phyloP scores from a whole-genome alignment of 2,329 filamentous ascomycete genomes.

The Ophiostoma australiae region DNA sequence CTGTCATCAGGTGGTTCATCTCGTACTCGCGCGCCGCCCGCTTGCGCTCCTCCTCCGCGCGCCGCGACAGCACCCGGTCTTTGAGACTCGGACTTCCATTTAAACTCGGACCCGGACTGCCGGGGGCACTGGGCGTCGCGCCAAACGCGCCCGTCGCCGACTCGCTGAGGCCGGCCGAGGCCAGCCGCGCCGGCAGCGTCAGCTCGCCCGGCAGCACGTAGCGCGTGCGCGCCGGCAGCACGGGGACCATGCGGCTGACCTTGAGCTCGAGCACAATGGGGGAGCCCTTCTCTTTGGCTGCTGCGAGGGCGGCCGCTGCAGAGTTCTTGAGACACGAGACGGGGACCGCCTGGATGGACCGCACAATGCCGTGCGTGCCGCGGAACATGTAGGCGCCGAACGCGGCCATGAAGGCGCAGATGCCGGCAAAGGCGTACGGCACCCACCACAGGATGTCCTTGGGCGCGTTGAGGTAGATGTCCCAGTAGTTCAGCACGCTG shows the following conservation, averaged over 20 bases:
- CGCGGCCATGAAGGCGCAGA: constrained; percentile 55
- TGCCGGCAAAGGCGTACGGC: constrained; percentile 50
- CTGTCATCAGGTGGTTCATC: constrained; percentile 52
- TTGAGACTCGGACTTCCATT: neutral
- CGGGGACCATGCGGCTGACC: constrained; percentile 47
- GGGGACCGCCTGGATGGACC: constrained; percentile 53
- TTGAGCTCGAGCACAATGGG: constrained; percentile 50
- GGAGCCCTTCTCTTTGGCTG: constrained; percentile 22
- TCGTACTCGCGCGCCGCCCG: constrained; percentile 47
- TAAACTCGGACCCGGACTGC: too few relatives aligned
- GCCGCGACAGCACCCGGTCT: constrained; percentile 33
- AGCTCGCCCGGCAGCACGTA: constrained; percentile 38
- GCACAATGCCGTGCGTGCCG: constrained; percentile 55
- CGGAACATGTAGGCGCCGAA: constrained; percentile 57
- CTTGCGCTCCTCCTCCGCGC: constrained; percentile 38
- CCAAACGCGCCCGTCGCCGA: constrained; percentile 1
- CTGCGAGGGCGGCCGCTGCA: constrained; percentile 21
- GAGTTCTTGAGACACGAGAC: constrained; percentile 17
- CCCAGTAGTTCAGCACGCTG: constrained; percentile 47
- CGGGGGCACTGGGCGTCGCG: neutral
- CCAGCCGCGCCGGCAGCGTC: constrained; percentile 5
- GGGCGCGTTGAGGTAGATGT: constrained; percentile 46
- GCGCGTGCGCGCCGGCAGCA: constrained; percentile 43
- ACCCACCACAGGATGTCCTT: constrained; percentile 53
- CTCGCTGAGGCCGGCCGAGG: constrained; percentile 1